Conservation (phyloP, 2,329 filamentous ascomycete genomes). For the Fusarium graminum region DNA sequence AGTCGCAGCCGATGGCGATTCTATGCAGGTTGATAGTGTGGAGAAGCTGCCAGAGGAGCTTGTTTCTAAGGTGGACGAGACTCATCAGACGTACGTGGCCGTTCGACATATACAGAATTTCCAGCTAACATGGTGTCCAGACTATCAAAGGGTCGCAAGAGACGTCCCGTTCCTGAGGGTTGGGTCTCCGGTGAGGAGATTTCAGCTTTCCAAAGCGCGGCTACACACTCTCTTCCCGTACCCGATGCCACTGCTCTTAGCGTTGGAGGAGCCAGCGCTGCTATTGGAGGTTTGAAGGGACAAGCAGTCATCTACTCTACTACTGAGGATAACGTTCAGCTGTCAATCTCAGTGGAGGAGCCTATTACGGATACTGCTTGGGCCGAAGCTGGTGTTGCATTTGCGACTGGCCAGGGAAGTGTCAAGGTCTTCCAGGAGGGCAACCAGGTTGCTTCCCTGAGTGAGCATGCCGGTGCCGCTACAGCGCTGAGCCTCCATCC, state of each 20-base stretch:
- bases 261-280: conserved; percentile 72
- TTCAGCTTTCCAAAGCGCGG: conserved; percentile 59
- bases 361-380: conserved; percentile 76
- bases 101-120: background rate
- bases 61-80: conserved; percentile 79
- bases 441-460: conserved; percentile 75
- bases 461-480: conserved; percentile 85
- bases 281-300: conserved; percentile 81
- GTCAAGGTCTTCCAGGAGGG: conserved; percentile 85
- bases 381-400: conserved; percentile 75
- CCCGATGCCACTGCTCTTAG: conserved; percentile 64
- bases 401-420: conserved; percentile 80
- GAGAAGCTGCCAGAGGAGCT: conserved; percentile 80
- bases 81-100: conserved; percentile 78
- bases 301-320: conserved; percentile 81
- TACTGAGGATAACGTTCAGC: conserved; percentile 74
- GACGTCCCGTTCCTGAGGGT: conserved; percentile 84
- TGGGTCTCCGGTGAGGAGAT: conserved; percentile 86
- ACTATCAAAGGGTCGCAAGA: conserved; percentile 88
- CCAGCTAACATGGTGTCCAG: conserved; percentile 59
- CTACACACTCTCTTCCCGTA: conserved; percentile 63
- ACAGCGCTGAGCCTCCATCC: conserved; percentile 86
- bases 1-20: conserved; percentile 74
- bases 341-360: conserved; percentile 74
- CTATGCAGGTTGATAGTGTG: conserved; percentile 88